A percentile compares a stretch with the other conserved stretches of the same genome.
phyloP scores from a whole-genome alignment of 1,139 yeast species.

The Saccharomyces hybrid region DNA sequence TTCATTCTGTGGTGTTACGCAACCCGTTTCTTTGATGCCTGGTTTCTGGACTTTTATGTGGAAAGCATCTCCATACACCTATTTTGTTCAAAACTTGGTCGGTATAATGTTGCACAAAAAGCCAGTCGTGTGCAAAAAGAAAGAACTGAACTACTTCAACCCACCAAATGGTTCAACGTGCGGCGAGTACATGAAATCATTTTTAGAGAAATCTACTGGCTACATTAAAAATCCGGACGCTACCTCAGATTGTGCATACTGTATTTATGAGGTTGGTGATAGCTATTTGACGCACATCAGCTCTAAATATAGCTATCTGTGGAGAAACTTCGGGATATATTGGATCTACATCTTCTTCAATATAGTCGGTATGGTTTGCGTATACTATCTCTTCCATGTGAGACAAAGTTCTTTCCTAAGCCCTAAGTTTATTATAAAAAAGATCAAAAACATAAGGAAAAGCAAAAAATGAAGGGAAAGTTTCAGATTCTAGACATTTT shows the following conservation, averaged over 20 bases:
- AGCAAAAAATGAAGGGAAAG: background rate
- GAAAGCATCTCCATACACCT: constrained; percentile 63
- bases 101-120: constrained; percentile 47
- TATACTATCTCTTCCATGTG: constrained; percentile 37
- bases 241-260: constrained; percentile 50
- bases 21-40: constrained; percentile 51
- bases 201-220: constrained; percentile 36
- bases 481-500: background rate
- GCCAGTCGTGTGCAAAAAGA: constrained; percentile 43
- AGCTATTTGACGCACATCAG: constrained; percentile 42
- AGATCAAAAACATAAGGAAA: constrained; percentile 6
- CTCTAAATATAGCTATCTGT: constrained; percentile 41
- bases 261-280: constrained; percentile 48
- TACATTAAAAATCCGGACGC: constrained; percentile 48
- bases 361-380: constrained; percentile 38
- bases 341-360: constrained; percentile 53
- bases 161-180: constrained; percentile 61
- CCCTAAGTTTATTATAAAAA: constrained; percentile 3
- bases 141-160: constrained; percentile 45
- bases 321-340: constrained; percentile 63
- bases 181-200: constrained; percentile 40
- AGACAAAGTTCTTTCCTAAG: constrained; percentile 10
- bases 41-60: constrained; percentile 72
- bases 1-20: constrained; percentile 58
- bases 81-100: constrained; percentile 53